Percentiles rank a stretch among this genome's conserved stretches.
Evolutionary conservation across 805 yeast genomes (phyloP).

Genomic region (Kurtzmaniella fragi): DNA sequence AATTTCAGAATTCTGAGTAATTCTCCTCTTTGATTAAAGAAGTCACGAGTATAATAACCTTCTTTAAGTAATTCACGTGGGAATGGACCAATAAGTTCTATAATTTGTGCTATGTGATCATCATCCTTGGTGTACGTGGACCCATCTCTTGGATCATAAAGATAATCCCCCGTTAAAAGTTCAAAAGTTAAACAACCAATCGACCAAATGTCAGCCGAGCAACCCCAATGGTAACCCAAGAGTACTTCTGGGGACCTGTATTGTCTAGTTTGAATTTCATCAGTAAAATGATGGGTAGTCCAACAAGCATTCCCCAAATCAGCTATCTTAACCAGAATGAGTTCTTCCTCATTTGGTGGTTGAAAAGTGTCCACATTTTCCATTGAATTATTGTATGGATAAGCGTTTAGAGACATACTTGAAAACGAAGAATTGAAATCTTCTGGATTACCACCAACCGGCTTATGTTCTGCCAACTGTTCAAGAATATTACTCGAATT

Average conservation of each 20-base stretch:
- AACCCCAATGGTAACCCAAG: conserved; percentile 86
- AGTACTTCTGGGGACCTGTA: conserved; percentile 63
- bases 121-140: conserved; percentile 80
- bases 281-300: conserved; percentile 57
- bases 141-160: conserved; percentile 86
- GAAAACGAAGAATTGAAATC: conserved; percentile 34
- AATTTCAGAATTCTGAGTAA: conserved; percentile 74
- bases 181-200: conserved; percentile 89
- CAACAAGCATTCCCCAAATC: conserved; percentile 72
- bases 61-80: conserved; percentile 56
- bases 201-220: conserved; percentile 95
- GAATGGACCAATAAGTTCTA: conserved; percentile 71
- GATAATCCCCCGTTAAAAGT: conserved; percentile 86
- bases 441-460: conserved; percentile 12
- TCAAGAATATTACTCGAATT: conserved; percentile 1
- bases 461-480: neutral
- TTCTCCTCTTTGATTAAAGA: conserved; percentile 64
- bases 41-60: conserved; percentile 57
- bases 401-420: conserved; percentile 34
- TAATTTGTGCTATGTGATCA: conserved; percentile 93
- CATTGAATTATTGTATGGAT: conserved; percentile 7
- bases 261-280: conserved; percentile 66
- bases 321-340: conserved; percentile 63
- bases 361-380: conserved; percentile 3
- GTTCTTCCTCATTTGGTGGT: conserved; percentile 38